Base-by-base conservation (phyloP, 441 rosid species). In the Arabidopsis hybrid region DNA sequence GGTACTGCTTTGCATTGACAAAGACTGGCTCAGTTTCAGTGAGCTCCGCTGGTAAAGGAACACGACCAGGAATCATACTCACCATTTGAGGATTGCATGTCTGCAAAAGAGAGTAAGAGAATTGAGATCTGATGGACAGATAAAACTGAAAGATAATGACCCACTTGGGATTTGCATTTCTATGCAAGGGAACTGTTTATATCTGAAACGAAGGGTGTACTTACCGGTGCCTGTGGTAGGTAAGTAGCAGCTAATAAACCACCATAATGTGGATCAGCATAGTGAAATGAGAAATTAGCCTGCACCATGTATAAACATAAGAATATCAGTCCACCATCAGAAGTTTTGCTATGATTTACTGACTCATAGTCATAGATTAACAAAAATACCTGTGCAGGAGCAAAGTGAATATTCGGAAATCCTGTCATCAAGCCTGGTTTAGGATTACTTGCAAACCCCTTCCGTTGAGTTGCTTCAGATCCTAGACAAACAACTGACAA, bases 1-100 rank as follows among this genome's bases (percentile, higher is more conserved):
- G 82, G 79, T 89, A 93, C 67, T 93, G 95, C 79, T 93, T 93
- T 5, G 95, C 91, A 85, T 92, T 91, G 42, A 92, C 98, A 75
- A 71, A 87, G 67, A 88, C 85, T 14, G 95, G 96, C 75, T 83
- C 90, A 43, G 83, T 79, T 62, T 82, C 86, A 0, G 84, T 72
- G 51, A 81, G 80, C 47, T 85, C 87, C 72, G 65, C 84, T 56
- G 97, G 96, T 62, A 93, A 65, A 0, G 91, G 93, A 74, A 93
- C 91, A 36, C 97, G 88, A 57, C 85, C 79, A 60, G 89, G 82
- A 58, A 82, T 29, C 78, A 84, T 77, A 61, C 87, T 83, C 81
- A 78, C 77, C 83, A 85, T 69, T 51, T 80, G 88, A 6, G 90
- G 85, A 59, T 80, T 84, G 73, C 80, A 88, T 72, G 84, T 58